Evolutionary conservation across 371 early-diverging fungal species (phyloP), one percentile per base, ranked within the genome.

Genomic region (Haplosporangium sp.): DNA sequence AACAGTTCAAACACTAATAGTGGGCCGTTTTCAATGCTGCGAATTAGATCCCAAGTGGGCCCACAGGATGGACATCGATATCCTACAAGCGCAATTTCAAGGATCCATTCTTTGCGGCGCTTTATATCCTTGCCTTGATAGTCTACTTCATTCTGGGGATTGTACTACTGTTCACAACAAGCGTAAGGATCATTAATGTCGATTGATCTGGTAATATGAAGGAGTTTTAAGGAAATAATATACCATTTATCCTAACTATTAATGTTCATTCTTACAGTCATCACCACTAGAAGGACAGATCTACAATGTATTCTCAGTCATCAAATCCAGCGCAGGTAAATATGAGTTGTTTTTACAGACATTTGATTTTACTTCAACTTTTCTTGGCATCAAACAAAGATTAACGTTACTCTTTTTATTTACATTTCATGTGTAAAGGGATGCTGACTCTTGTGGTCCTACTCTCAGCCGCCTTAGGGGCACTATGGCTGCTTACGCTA

Each of bases 291-390:
- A 67, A 21, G 71, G 62, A 12, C 69, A 60, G 20, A 67, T 82
- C 57, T 79, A 79, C 84, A 84, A 86, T 8, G 86, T 83, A n/a
- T 89, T 86, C 46, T 82, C 82, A 23, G 82, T 83, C 5, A 87
- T 89, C 40, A 84, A 70, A 62, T 86, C 84, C 55, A 85, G 89
- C 62, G 86, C 89, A 70, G 87, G 88, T 87, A 71, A 12, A 37
- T 29, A 14, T 16, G 53, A 18, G 42, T 38, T 23, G 40, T 42
- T 41, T 16, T 41, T 59, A 29, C 29, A 29, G 29, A 29, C n/a
- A 3, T 45, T 16, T 56, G 41, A 16, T 12, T 64, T 1, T 21
- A 3, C 11, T 6, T 52, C 4, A 46, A 42, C 20, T 51, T n/a
- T 40, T 43, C 11, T 45, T 37, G 45, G 45, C 46, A 18, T 6